These are phyloP conservation scores for Tetrapisispora phaffii DNA, from an alignment of 805 yeast genomes.

Conservation along the genomic window DNA sequence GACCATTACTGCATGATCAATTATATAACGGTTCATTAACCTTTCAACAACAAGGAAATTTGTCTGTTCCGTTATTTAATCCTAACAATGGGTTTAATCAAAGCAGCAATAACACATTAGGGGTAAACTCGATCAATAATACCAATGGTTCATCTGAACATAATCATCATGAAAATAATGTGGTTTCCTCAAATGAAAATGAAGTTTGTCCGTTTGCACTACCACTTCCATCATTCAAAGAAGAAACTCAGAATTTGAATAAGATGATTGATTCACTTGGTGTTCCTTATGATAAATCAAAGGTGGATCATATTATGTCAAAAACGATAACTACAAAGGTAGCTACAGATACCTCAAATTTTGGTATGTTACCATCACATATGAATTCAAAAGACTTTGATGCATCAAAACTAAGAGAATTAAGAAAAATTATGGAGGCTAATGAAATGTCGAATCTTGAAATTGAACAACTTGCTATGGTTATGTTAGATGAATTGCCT, in stretches of 20 bases:
- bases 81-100: not conserved
- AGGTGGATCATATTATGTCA: constrained; percentile 37
- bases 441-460: constrained; percentile 46
- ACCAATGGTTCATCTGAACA: not conserved
- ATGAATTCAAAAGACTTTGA: constrained; percentile 61
- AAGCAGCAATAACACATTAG: constrained; percentile 8
- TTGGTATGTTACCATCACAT: constrained; percentile 74
- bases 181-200: constrained; percentile 15
- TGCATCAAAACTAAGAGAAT: constrained; percentile 79
- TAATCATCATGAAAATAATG: not conserved
- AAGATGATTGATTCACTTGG: constrained; percentile 19
- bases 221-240: constrained; percentile 25
- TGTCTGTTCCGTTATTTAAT: constrained; percentile 24
- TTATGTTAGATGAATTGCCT: constrained; percentile 82
- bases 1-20: constrained; percentile 28
- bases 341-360: constrained; percentile 38
- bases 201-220: constrained; percentile 30
- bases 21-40: constrained; percentile 26
- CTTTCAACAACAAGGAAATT: constrained; percentile 26
- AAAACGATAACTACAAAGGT: constrained; percentile 37
- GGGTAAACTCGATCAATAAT: constrained; percentile 8
- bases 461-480: constrained; percentile 70
- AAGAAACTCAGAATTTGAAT: constrained; percentile 11
- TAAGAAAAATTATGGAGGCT: constrained; percentile 62
- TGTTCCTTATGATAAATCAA: constrained; percentile 16